Evolutionary conservation across 768 basidiomycete species (phyloP).

Genomic region (Epithele typhae): DNA sequence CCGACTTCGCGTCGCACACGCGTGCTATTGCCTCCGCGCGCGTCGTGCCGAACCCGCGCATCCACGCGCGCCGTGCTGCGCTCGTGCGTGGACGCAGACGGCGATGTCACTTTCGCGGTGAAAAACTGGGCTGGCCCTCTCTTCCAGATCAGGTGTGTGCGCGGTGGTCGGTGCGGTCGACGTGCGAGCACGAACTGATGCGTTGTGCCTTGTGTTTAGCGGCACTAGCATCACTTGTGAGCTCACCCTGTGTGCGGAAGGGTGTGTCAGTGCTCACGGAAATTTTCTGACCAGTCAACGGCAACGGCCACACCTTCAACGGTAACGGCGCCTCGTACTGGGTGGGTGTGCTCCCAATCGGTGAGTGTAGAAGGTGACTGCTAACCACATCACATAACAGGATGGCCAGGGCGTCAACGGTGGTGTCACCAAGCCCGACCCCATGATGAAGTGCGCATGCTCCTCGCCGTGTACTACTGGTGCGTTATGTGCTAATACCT

Average conservation of each 20-base stretch:
- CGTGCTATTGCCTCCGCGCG: too few species aligned
- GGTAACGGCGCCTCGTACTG: constrained; percentile 42
- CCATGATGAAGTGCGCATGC: constrained; percentile 36
- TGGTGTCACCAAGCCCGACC: constrained; percentile 27
- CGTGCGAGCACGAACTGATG: too few species aligned
- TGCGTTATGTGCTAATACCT: not conserved
- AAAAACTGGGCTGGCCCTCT: constrained; percentile 49
- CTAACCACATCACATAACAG: constrained; percentile 10
- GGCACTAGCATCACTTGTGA: constrained; percentile 47
- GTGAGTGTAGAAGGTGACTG: too few species aligned
- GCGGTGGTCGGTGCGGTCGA: not conserved
- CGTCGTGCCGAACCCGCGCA: too few species aligned
- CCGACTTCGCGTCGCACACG: not conserved
- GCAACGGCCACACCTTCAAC: constrained; percentile 37
- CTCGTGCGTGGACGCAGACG: too few species aligned
- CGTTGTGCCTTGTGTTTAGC: constrained; percentile 29
- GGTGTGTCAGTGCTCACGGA: not conserved
- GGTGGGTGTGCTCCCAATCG: constrained; percentile 29
- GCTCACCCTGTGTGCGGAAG: constrained; percentile 7
- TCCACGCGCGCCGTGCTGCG: too few species aligned
- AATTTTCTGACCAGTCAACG: constrained; percentile 27
- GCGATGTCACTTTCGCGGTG: constrained; percentile 55
- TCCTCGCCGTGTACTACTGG: not conserved
- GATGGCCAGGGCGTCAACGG: constrained; percentile 29
- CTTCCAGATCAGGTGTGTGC: constrained; percentile 43